Evolutionary conservation across 805 yeast genomes (phyloP), one percentile per base, ranked within the genome.

Genomic region (Candida ipomoeae): DNA sequence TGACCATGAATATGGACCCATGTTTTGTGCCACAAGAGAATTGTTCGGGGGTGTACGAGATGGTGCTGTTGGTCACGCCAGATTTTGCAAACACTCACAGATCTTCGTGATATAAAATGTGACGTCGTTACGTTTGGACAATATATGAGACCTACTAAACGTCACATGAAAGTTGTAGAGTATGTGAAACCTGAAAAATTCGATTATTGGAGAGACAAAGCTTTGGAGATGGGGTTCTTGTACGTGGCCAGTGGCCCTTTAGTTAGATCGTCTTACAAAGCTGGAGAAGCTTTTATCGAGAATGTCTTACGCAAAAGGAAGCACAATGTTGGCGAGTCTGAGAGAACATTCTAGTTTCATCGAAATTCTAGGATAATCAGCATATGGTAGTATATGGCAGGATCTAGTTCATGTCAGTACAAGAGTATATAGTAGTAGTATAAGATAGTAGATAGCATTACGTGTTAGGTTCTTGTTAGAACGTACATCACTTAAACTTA

Each of bases 41-140:
- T n/a, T n/a, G n/a, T n/a, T n/a, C n/a, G n/a, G n/a, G n/a, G n/a
- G n/a, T n/a, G n/a, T n/a, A n/a, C n/a, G n/a, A n/a, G n/a, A n/a
- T n/a, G n/a, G n/a, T n/a, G n/a, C n/a, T n/a, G n/a, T n/a, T n/a
- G n/a, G n/a, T n/a, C n/a, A n/a, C n/a, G n/a, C n/a, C 97, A 94
- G 69, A 67, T 94, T 11, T 65, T 83, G 64, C 84, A 82, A 56
- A 84, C 97, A 0, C 66, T 94, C 61, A 75, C 68, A 54, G 96
- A 89, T 65, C 74, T 95, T 58, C 80, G 98, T 55, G 82, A 71
- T 17, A 79, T 85, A 40, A 72, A 78, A 7, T 94, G 96, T 67
- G 98, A 94, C 63, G 96, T 94, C 45, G 97, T 94, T n/a, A 94
- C 99, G 0, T 94, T 94, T 70, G 99, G 99, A 35, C 99, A 94